phyloP scores from a whole-genome alignment of 139 green algal genomes.

The Tetradesmus obliquus region DNA sequence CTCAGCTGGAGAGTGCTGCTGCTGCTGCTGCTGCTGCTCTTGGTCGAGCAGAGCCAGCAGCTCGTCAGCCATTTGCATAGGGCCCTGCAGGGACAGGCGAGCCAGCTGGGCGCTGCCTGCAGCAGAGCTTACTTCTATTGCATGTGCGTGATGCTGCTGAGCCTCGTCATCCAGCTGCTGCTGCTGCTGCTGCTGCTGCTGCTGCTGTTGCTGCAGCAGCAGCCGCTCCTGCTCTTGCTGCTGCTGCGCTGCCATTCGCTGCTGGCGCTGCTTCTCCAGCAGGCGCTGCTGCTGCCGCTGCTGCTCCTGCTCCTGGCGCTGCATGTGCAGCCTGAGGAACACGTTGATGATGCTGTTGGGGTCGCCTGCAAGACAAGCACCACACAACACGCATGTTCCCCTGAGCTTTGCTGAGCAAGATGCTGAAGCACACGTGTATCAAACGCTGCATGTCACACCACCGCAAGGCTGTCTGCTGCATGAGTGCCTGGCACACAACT shows the following conservation, averaged over 20 bases:
- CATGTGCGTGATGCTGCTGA: not conserved
- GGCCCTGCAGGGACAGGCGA: not conserved
- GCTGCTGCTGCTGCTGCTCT: not conserved
- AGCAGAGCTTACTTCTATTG: not conserved
- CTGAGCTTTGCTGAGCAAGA: too few relatives aligned
- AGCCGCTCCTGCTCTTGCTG: not conserved
- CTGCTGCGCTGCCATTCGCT: not conserved
- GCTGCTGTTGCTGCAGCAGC: not conserved
- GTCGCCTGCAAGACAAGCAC: constrained; percentile 2
- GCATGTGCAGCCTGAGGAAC: constrained; percentile 19
- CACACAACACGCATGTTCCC: not conserved
- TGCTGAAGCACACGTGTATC: too few relatives aligned
- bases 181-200: not conserved
- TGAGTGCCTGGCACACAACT: too few relatives aligned
- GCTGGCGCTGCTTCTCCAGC: not conserved
- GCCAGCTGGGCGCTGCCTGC: not conserved
- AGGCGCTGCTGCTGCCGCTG: constrained; percentile 27
- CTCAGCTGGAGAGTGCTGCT: not conserved
- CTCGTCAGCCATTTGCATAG: not conserved
- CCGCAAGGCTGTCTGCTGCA: too few relatives aligned
- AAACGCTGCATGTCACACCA: too few relatives aligned
- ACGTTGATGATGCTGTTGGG: constrained; percentile 37
- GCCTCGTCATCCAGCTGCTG: not conserved
- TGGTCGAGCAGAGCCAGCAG: not conserved
- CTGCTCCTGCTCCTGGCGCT: constrained; percentile 3